These are phyloP conservation scores for Paratrypanosoma confusum DNA, from an alignment of 208 protist genomes.

Conservation along the genomic window DNA sequence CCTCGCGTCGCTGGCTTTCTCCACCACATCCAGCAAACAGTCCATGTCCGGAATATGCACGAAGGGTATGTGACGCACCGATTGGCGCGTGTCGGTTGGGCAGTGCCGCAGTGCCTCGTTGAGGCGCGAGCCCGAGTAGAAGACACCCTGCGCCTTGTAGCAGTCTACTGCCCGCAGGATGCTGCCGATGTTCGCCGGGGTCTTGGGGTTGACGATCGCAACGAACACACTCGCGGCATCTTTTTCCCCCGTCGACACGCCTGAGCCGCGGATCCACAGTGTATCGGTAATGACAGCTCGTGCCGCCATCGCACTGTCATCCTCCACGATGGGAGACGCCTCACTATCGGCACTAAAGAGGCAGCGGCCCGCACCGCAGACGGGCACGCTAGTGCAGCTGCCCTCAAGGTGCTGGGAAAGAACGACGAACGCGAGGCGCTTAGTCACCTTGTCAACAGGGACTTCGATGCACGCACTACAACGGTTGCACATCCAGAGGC, in stretches of 20 bases:
- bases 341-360: not conserved
- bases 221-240: slow-evolving; percentile 23
- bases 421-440: slow-evolving; percentile 17
- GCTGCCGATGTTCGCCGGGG: slow-evolving; percentile 46
- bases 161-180: slow-evolving; percentile 57
- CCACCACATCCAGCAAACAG: slow-evolving; percentile 24
- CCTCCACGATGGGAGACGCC: no score
- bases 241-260: not conserved
- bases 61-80: slow-evolving; percentile 17
- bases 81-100: slow-evolving; percentile 33
- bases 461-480: slow-evolving; percentile 17
- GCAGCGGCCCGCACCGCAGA: not conserved
- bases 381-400: no score
- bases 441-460: slow-evolving; percentile 22
- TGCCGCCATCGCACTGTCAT: no score
- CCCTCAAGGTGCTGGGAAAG: slow-evolving; percentile 42
- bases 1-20: no score
- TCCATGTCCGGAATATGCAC: slow-evolving; percentile 22
- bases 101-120: slow-evolving; percentile 13
- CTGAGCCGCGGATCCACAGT: no score
- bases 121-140: slow-evolving; percentile 49
- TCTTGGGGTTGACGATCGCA: slow-evolving; percentile 62
- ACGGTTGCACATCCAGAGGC: slow-evolving; percentile 34
- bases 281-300: no score
- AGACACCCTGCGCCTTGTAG: slow-evolving; percentile 22